Conservation (phyloP, 441 rosid species). For the Rhodomyrtus psidioides region DNA sequence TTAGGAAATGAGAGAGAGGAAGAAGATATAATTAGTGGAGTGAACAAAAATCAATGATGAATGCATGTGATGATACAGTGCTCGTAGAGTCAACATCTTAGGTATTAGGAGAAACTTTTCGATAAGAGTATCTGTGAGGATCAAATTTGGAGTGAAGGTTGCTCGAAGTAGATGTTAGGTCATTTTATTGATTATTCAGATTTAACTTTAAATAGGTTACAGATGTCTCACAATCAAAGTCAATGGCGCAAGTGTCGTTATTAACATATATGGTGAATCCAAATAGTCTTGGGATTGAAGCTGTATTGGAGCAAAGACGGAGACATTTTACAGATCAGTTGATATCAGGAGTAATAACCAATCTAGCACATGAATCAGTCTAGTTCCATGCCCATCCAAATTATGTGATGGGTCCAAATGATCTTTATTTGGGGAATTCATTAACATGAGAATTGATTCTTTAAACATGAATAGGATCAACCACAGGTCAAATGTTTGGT, state of each 20-base stretch:
- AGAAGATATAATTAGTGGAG: too few relatives aligned
- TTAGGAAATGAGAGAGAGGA: too few relatives aligned
- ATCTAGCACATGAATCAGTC: not conserved
- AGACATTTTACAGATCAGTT: not conserved
- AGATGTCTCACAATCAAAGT: not conserved
- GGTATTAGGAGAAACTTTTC: too few relatives aligned
- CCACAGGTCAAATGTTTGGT: too few relatives aligned
- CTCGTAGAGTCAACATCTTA: too few relatives aligned
- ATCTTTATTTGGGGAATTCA: too few relatives aligned
- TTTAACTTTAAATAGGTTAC: not conserved
- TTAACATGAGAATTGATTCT: too few relatives aligned
- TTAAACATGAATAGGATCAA: too few relatives aligned
- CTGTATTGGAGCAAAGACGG: not conserved
- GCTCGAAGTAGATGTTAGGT: not conserved
- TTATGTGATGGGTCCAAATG: too few relatives aligned
- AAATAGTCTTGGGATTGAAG: not conserved
- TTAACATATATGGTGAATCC: not conserved
- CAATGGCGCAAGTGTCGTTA: not conserved
- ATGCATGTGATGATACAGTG: too few relatives aligned
- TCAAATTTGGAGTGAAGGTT: not conserved
- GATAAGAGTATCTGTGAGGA: too few relatives aligned
- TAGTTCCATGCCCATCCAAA: not conserved
- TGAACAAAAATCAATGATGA: too few relatives aligned
- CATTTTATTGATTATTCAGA: not conserved
- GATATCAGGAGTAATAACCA: not conserved